Percentiles rank a stretch among this genome's conserved stretches.
phyloP scores from a whole-genome alignment of 345 rosid genomes.

The Moricandia arvensis region DNA sequence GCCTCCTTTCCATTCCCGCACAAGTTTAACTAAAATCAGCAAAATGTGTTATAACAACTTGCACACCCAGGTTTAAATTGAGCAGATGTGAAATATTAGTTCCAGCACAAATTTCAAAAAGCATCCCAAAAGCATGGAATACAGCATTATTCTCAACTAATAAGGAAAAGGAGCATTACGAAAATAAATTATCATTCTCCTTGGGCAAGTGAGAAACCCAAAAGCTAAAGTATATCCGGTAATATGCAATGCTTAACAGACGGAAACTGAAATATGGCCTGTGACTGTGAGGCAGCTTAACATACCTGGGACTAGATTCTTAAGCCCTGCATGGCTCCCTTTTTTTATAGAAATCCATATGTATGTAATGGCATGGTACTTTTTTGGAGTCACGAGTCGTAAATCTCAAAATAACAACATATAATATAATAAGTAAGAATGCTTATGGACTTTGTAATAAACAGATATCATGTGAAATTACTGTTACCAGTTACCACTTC shows the following conservation, averaged over 20 bases:
- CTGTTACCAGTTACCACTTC: conserved; percentile 66
- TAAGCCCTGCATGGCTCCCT: conserved; percentile 95
- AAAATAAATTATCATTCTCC: conserved; percentile 3
- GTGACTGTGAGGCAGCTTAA: conserved; percentile 22
- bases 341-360: conserved; percentile 98
- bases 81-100: not conserved
- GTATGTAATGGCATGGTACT: conserved; percentile 89
- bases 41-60: conserved; percentile 25
- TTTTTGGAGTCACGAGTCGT: conserved; percentile 47
- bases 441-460: conserved; percentile 10
- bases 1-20: conserved; percentile 95
- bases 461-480: conserved; percentile 33
- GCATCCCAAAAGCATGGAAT: conserved; percentile 6
- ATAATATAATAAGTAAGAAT: conserved; percentile 4
- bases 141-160: conserved; percentile 4
- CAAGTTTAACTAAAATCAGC: conserved; percentile 59
- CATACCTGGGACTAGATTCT: conserved; percentile 89
- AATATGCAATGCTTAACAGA: conserved; percentile 21
- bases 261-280: not conserved
- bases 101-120: not conserved
- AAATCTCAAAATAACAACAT: conserved; percentile 46
- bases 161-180: not conserved
- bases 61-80: not conserved
- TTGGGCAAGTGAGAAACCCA: conserved; percentile 1
- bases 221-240: not conserved